Conservation (phyloP, 2,329 filamentous ascomycete species). For the Xylaria sp. region DNA sequence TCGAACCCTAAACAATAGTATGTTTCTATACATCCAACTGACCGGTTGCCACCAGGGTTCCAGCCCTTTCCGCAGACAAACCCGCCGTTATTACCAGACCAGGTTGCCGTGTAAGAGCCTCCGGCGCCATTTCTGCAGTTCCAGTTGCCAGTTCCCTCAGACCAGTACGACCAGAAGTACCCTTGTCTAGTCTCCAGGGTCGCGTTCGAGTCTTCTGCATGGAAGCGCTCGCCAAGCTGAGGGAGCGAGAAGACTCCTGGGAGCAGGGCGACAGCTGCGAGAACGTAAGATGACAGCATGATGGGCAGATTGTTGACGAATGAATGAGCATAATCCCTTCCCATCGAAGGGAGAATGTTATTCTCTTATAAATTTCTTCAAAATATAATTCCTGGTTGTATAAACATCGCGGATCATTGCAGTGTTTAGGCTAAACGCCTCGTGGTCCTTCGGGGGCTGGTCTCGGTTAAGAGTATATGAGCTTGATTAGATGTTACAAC, state of each 20-base stretch:
- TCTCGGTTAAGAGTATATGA: conserved; percentile 37
- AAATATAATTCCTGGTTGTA: conserved; percentile 12
- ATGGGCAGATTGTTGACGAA: conserved; percentile 13
- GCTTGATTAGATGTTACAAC: conserved; percentile 38
- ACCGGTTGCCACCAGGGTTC: conserved; percentile 63
- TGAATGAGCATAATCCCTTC: not conserved
- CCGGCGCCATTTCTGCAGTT: conserved; percentile 54
- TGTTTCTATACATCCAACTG: not conserved
- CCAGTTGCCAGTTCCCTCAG: conserved; percentile 53
- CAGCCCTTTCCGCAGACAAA: conserved; percentile 70
- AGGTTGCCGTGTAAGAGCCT: conserved; percentile 56
- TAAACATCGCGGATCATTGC: conserved; percentile 28
- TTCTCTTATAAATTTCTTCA: conserved; percentile 15
- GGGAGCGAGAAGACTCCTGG: conserved; percentile 41
- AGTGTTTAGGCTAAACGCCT: conserved; percentile 45
- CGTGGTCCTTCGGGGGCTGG: conserved; percentile 38
- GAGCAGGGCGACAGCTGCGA: conserved; percentile 41
- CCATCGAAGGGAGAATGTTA: conserved; percentile 2
- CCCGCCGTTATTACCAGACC: conserved; percentile 60
- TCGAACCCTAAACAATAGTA: not conserved
- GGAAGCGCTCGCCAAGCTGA: conserved; percentile 36
- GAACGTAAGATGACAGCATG: conserved; percentile 43
- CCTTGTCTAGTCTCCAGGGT: conserved; percentile 41
- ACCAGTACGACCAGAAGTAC: conserved; percentile 46
- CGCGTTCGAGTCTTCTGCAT: conserved; percentile 36